phyloP scores from a whole-genome alignment of 1,139 yeast species.

The Suhomyces taliae region DNA sequence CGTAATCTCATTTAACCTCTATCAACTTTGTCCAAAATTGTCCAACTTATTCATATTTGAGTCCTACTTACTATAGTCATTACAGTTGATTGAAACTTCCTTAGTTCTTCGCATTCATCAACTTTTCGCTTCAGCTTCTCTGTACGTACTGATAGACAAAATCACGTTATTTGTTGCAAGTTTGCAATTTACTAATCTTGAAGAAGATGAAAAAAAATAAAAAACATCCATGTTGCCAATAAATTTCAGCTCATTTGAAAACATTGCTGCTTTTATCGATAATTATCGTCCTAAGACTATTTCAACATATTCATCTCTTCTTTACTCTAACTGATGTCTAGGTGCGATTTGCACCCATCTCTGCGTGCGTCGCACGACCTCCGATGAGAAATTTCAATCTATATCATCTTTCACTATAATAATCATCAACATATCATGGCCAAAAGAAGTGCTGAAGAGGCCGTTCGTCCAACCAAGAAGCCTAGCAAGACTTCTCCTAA shows the following conservation, averaged over 20 bases:
- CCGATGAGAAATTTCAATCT: slow-evolving; percentile 4
- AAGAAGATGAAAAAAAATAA: too few species aligned
- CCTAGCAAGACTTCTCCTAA: slow-evolving; percentile 27
- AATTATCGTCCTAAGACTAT: too few species aligned
- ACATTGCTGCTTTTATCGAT: too few species aligned
- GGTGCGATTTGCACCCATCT: slow-evolving; percentile 8
- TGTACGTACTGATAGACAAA: too few species aligned
- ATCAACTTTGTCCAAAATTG: not conserved
- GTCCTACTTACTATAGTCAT: not conserved
- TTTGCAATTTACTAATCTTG: not conserved
- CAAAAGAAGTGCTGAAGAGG: slow-evolving; percentile 27
- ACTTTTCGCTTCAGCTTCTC: too few species aligned
- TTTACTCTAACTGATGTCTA: too few species aligned
- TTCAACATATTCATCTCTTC: too few species aligned
- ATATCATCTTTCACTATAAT: not conserved
- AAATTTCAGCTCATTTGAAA: too few species aligned
- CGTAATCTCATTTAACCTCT: not conserved
- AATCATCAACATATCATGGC: slow-evolving; percentile 12
- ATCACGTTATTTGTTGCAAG: too few species aligned
- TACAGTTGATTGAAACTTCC: too few species aligned
- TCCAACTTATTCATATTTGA: not conserved
- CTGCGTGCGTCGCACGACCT: slow-evolving; percentile 3
- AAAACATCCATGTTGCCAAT: too few species aligned
- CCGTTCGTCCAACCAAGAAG: slow-evolving; percentile 30
- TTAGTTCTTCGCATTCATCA: too few species aligned